Base-by-base conservation (phyloP, 108 stramenopile species). In the Conticribra weissflogii region DNA sequence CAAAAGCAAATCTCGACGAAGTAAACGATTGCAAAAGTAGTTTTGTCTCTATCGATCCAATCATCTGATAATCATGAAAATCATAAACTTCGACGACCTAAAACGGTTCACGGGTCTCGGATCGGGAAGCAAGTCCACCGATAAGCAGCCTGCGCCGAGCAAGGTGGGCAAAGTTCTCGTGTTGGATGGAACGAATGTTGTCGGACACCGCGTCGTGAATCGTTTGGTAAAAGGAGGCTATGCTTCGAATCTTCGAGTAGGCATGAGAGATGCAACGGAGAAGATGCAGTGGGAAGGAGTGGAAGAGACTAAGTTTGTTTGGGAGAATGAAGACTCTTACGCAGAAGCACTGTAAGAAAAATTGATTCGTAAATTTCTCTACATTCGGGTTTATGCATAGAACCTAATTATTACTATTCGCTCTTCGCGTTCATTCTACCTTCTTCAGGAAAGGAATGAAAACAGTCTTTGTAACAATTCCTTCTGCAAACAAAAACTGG, bases 391-490 rank as follows among this genome's bases (percentile, higher is more conserved):
- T n/a, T n/a, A n/a, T n/a, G n/a, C n/a, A n/a, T n/a, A n/a, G n/a
- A n/a, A n/a, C n/a, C n/a, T n/a, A n/a, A n/a, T n/a, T n/a, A n/a
- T n/a, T n/a, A n/a, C n/a, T n/a, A n/a, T n/a, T n/a, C n/a, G n/a
- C n/a, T n/a, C n/a, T n/a, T n/a, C n/a, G n/a, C n/a, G n/a, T n/a
- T n/a, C n/a, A n/a, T n/a, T n/a, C n/a, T n/a, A n/a, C n/a, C 3
- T 4, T n/a, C 2, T 9, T 23, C 62, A 65, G 63, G 23, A 53
- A 74, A 64, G 67, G 46, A 15, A 72, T 83, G 48, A 79, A 67
- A 58, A 68, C 82, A 17, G 82, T 83, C 14, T 78, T 83, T 30
- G 50, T 77, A 12, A 79, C 52, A 16, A 66, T 59, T 2, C 73
- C 82, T 4, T 22, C 52, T 8, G 57, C 67, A 30, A 56, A 44